These are phyloP conservation scores for Hemileccinum rubropunctum DNA, from an alignment of 768 basidiomycete species.

Conservation along the genomic window DNA sequence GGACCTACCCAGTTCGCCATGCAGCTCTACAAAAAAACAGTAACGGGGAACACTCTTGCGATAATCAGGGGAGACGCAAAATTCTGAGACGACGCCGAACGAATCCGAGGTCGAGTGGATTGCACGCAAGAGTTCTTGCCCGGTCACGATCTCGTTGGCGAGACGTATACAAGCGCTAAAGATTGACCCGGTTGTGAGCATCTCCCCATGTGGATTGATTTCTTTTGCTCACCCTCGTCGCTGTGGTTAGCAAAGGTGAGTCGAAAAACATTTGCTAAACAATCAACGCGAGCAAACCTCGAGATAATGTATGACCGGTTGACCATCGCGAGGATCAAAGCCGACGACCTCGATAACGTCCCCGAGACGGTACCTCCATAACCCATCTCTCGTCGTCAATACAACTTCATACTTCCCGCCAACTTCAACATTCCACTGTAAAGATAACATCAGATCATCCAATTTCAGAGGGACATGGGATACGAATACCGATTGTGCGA, in stretches of 20 bases:
- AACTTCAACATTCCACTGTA: constrained; percentile 20
- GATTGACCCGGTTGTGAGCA: not conserved
- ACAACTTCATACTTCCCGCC: constrained; percentile 19
- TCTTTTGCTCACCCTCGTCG: constrained; percentile 20
- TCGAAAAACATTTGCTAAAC: not conserved
- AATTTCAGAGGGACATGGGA: not conserved
- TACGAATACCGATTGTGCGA: constrained; percentile 15
- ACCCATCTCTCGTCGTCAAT: constrained; percentile 24
- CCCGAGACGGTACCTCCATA: constrained; percentile 23
- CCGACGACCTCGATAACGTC: constrained; percentile 22
- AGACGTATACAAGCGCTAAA: constrained; percentile 17
- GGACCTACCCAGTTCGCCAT: constrained; percentile 7
- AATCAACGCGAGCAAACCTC: constrained; percentile 11
- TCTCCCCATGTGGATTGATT: not conserved
- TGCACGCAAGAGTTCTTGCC: constrained; percentile 18
- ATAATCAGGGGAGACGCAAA: constrained; percentile 18
- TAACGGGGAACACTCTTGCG: constrained; percentile 16
- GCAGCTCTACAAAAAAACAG: constrained; percentile 20
- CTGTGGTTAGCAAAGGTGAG: constrained; percentile 6
- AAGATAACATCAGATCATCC: not conserved
- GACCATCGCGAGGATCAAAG: constrained; percentile 21
- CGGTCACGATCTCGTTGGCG: constrained; percentile 22
- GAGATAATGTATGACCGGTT: constrained; percentile 22
- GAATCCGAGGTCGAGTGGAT: constrained; percentile 11
- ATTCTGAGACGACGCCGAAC: constrained; percentile 21